These are phyloP conservation scores for Lanmaoa rubissima DNA, from an alignment of 768 basidiomycete genomes.

Conservation along the genomic window DNA sequence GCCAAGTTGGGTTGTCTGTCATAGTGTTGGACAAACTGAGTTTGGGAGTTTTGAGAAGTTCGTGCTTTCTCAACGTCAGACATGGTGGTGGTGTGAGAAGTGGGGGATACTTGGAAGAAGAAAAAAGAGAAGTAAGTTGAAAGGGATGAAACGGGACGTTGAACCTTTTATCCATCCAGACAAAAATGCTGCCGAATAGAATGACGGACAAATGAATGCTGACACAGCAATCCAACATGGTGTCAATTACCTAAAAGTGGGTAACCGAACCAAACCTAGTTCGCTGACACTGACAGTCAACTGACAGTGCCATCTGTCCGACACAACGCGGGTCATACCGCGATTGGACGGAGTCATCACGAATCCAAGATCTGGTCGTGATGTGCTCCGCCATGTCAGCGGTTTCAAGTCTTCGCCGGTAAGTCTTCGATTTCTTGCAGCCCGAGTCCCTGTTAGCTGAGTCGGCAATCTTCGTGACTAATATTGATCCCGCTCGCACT, in stretches of 20 bases:
- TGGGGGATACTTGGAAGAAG: neutral
- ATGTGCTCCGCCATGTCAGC: neutral
- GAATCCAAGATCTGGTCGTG: neutral
- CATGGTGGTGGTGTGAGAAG: slow-evolving; percentile 20
- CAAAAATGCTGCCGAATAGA: slow-evolving; percentile 16
- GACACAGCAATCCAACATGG: slow-evolving; percentile 15
- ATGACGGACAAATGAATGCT: slow-evolving; percentile 20
- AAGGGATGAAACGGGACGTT: neutral
- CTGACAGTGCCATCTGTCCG: neutral
- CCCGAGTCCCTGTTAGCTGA: neutral
- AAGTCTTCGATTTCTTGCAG: neutral
- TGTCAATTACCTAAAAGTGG: neutral
- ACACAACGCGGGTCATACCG: neutral
- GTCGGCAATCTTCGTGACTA: neutral
- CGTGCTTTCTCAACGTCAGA: slow-evolving; percentile 37
- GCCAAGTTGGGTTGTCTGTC: slow-evolving; percentile 15
- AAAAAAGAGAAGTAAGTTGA: neutral
- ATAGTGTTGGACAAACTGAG: slow-evolving; percentile 19
- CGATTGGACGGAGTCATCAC: neutral
- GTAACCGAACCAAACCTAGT: neutral
- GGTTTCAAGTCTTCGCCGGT: too few relatives aligned
- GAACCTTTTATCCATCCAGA: slow-evolving; percentile 18
- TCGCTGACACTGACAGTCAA: too few relatives aligned
- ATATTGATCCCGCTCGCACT: neutral
- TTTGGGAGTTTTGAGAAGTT: slow-evolving; percentile 21